These are phyloP conservation scores for Tolypocladium inflatum DNA, from an alignment of 2,329 filamentous ascomycete species.

Conservation along the genomic window DNA sequence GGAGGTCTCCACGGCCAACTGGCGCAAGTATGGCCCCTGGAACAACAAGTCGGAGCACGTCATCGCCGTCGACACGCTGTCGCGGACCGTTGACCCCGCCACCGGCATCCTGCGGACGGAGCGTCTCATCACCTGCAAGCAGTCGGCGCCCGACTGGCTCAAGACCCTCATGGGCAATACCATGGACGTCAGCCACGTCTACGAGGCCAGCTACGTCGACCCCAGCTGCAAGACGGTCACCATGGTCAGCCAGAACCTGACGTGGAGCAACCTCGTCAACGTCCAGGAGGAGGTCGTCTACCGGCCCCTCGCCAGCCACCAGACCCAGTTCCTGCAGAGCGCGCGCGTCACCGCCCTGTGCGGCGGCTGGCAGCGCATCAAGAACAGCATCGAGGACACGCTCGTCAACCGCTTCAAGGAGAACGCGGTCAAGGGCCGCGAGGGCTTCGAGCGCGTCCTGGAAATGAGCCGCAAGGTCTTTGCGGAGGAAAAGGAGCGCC, in stretches of 20 bases:
- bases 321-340: slow-evolving; percentile 79
- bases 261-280: slow-evolving; percentile 79
- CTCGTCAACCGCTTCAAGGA: slow-evolving; percentile 83
- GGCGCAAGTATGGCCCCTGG: slow-evolving; percentile 98
- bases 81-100: slow-evolving; percentile 48
- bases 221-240: slow-evolving; percentile 75
- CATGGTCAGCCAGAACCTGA: slow-evolving; percentile 94
- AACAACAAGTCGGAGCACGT: slow-evolving; percentile 98
- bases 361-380: slow-evolving; percentile 94
- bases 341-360: slow-evolving; percentile 90
- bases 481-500: slow-evolving; percentile 70
- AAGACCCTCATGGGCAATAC: slow-evolving; percentile 64
- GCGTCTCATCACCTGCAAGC: slow-evolving; percentile 52
- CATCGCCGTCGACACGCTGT: slow-evolving; percentile 86
- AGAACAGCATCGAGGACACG: slow-evolving; percentile 90
- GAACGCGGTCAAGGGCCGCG: slow-evolving; percentile 81
- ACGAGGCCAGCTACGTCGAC: slow-evolving; percentile 94
- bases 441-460: slow-evolving; percentile 91
- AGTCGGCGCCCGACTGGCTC: slow-evolving; percentile 68
- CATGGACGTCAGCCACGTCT: slow-evolving; percentile 76
- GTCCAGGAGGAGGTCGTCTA: slow-evolving; percentile 93
- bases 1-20: slow-evolving; percentile 94
- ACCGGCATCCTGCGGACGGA: slow-evolving; percentile 54
- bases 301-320: slow-evolving; percentile 45
- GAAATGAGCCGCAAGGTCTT: slow-evolving; percentile 90